A percentile compares a stretch with the other conserved stretches of the same genome.
Evolutionary conservation across 345 rosid genomes (phyloP).

Genomic region (Geranium brycei): DNA sequence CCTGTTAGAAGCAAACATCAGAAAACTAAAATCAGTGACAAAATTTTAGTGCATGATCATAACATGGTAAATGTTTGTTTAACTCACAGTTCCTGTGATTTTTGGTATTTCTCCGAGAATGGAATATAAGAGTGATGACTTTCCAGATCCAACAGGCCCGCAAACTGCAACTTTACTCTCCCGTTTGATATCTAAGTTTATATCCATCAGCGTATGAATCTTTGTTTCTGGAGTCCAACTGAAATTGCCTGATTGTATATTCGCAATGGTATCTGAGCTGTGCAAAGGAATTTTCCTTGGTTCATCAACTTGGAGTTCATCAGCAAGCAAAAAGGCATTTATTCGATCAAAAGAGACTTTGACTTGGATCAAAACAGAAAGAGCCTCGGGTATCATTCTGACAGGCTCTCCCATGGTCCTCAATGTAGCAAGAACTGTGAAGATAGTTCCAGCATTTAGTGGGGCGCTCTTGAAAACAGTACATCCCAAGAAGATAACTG

Average conservation of each 20-base stretch:
- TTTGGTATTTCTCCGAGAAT: constrained; percentile 57
- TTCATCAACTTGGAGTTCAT: constrained; percentile 37
- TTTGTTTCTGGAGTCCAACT: constrained; percentile 51
- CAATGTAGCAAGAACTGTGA: constrained; percentile 57
- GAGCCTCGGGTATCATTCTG: constrained; percentile 57
- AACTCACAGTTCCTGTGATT: constrained; percentile 57
- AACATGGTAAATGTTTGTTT: neutral
- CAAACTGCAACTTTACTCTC: constrained; percentile 67
- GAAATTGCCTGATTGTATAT: constrained; percentile 44
- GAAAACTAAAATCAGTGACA: neutral
- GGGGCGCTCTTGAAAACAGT: constrained; percentile 42
- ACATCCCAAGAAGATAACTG: constrained; percentile 55
- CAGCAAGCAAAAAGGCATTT: constrained; percentile 44
- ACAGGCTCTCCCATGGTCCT: constrained; percentile 59
- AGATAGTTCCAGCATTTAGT: constrained; percentile 55
- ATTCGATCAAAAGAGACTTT: constrained; percentile 51
- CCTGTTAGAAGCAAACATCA: constrained; percentile 23
- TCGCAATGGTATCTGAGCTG: constrained; percentile 21
- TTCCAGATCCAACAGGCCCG: constrained; percentile 73
- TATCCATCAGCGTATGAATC: constrained; percentile 26
- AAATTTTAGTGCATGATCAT: no score
- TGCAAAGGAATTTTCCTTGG: constrained; percentile 12
- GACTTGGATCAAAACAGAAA: constrained; percentile 59
- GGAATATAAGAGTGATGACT: constrained; percentile 57
- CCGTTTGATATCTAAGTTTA: constrained; percentile 28